Percentiles rank a stretch among this genome's conserved stretches.
Conservation (phyloP, 371 early-diverging fungal species). For the Mucor sp. region DNA sequence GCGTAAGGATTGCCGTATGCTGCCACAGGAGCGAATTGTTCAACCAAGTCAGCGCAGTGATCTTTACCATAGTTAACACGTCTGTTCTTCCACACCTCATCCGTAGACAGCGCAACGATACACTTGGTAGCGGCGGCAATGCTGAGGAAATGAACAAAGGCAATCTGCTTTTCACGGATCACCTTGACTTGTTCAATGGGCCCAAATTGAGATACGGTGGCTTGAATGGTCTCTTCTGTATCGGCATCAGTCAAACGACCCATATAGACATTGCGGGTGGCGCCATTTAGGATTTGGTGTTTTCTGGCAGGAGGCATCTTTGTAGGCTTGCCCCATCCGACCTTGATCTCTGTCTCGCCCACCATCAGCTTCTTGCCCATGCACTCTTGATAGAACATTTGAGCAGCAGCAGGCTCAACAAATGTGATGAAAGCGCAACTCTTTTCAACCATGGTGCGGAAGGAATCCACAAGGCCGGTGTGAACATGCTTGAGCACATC, state of each 20-base stretch:
- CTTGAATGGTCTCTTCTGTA: conserved; percentile 52
- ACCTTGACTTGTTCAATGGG: conserved; percentile 69
- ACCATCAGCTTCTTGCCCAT: conserved; percentile 35
- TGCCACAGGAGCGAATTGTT: neutral
- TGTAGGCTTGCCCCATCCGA: conserved; percentile 78
- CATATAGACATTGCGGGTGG: conserved; percentile 75
- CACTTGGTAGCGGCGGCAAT: conserved; percentile 68
- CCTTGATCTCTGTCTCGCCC: conserved; percentile 53
- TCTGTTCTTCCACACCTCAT: conserved; percentile 51
- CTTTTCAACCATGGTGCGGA: conserved; percentile 68
- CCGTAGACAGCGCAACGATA: conserved; percentile 49
- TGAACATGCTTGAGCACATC: conserved; percentile 74
- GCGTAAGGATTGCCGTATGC: neutral
- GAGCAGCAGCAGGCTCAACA: conserved; percentile 67
- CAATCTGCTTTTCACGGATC: conserved; percentile 68
- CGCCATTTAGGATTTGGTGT: conserved; percentile 59
- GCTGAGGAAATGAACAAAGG: conserved; percentile 75
- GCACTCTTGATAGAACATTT: conserved; percentile 52
- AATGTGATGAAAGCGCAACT: conserved; percentile 81
- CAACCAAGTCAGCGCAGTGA: conserved; percentile 57
- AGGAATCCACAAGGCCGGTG: conserved; percentile 70
- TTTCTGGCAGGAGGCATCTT: conserved; percentile 44
- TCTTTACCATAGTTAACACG: conserved; percentile 78
- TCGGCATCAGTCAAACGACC: conserved; percentile 59
- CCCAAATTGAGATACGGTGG: conserved; percentile 61